Conservation (phyloP, 495 filamentous ascomycete species). For the Staphylotrichum longicolle region DNA sequence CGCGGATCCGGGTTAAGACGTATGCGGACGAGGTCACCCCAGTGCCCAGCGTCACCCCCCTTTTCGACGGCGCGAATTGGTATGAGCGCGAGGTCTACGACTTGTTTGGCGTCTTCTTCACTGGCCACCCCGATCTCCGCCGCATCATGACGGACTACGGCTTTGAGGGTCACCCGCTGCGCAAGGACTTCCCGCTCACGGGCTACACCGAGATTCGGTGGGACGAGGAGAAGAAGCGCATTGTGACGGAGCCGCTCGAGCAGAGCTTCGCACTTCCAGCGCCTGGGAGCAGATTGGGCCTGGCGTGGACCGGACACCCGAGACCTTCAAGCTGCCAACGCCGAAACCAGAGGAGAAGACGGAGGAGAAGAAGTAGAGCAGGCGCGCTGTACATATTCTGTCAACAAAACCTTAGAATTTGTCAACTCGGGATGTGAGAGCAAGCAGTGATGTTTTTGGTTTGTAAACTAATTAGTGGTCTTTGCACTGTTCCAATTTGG, state of each 20-base stretch:
- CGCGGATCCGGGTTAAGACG: conserved; percentile 95
- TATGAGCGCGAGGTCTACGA: conserved; percentile 98
- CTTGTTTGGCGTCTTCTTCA: conserved; percentile 96
- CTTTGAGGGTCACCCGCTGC: conserved; percentile 94
- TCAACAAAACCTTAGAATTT: conserved; percentile 18
- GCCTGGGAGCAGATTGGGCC: conserved; percentile 90
- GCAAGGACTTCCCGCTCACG: conserved; percentile 97
- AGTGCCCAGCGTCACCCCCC: conserved; percentile 77
- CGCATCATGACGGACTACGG: conserved; percentile 99
- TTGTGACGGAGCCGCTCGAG: conserved; percentile 96
- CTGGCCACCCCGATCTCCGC: conserved; percentile 89
- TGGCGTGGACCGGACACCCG: conserved; percentile 76
- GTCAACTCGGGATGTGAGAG: neutral
- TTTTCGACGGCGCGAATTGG: conserved; percentile 98
- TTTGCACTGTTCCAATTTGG: too few species aligned
- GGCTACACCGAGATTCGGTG: conserved; percentile 98
- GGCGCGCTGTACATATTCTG: conserved; percentile 30
- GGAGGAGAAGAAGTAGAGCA: conserved; percentile 84
- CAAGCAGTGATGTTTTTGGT: neutral
- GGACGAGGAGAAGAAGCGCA: conserved; percentile 99
- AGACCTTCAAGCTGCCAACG: conserved; percentile 89
- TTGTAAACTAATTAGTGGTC: too few species aligned
- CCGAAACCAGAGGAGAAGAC: conserved; percentile 90
- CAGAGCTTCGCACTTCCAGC: too few species aligned
- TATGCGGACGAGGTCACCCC: conserved; percentile 97